A percentile compares a stretch with the other conserved stretches of the same genome.
Evolutionary conservation across 768 basidiomycete genomes (phyloP).

Genomic region (Trametes coccinea): DNA sequence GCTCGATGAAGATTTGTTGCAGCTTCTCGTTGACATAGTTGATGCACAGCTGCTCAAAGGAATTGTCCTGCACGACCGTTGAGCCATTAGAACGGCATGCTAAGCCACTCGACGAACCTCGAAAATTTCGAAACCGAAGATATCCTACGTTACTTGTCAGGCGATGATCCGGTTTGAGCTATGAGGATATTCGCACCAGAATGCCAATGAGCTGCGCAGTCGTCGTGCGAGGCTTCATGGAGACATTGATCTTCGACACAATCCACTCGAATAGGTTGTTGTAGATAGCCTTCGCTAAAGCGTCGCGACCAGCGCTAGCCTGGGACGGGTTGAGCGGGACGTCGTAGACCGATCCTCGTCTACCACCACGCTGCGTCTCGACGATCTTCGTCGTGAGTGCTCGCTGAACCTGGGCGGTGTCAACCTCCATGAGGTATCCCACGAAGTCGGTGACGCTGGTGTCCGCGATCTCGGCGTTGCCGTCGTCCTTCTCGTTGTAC

Average conservation of each 20-base stretch:
- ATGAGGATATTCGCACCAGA: conserved; percentile 45
- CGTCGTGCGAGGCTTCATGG: conserved; percentile 85
- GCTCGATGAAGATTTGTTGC: conserved; percentile 98
- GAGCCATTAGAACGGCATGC: background rate
- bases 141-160: conserved; percentile 58
- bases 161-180: background rate
- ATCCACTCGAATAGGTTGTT: conserved; percentile 99
- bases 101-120: conserved; percentile 50
- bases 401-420: conserved; percentile 78
- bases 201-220: conserved; percentile 89
- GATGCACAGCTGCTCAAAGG: conserved; percentile 97
- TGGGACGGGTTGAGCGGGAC: conserved; percentile 94
- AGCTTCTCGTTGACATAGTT: conserved; percentile 99
- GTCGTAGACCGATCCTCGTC: conserved; percentile 95
- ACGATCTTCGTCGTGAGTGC: conserved; percentile 81
- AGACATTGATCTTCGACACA: conserved; percentile 91
- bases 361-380: conserved; percentile 91
- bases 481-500: conserved; percentile 85
- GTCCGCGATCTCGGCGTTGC: conserved; percentile 81
- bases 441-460: conserved; percentile 92
- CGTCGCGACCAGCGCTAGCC: conserved; percentile 85
- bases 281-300: conserved; percentile 93
- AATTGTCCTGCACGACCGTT: conserved; percentile 67
- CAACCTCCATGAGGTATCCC: conserved; percentile 90
- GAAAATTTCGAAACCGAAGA: conserved; percentile 99